Evolutionary conservation across 2,329 filamentous ascomycete species (phyloP).

Genomic region (Didymella glomerata): DNA sequence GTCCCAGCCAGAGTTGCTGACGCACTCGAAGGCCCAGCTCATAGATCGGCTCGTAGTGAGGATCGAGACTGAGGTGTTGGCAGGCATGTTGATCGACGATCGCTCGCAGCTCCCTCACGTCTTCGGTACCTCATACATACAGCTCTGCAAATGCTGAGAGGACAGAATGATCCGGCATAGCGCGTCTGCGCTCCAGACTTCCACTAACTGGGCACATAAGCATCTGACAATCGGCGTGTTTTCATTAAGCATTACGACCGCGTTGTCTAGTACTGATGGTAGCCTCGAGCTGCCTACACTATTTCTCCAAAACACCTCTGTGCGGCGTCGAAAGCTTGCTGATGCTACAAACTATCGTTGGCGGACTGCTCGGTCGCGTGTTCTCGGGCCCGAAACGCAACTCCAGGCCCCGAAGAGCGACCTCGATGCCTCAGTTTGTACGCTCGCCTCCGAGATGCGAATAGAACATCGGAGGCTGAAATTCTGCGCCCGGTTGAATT

Average conservation of each 20-base stretch:
- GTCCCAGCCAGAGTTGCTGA: no score
- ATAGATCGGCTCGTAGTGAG: not conserved
- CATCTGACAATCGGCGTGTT: not conserved
- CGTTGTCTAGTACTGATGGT: not conserved
- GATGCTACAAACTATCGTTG: not conserved
- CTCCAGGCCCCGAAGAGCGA: conserved; percentile 5
- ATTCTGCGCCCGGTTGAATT: not conserved
- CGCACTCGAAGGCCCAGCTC: no score
- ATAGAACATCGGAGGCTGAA: not conserved
- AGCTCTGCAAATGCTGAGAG: not conserved
- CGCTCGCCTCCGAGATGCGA: not conserved
- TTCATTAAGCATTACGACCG: not conserved
- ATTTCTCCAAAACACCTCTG: not conserved
- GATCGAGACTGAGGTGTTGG: not conserved
- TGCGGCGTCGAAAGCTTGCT: not conserved
- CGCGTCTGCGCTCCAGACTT: not conserved
- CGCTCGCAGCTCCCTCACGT: not conserved
- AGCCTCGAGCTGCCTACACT: not conserved
- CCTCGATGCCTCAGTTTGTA: not conserved
- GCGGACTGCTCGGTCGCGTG: not conserved
- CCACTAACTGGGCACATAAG: no score
- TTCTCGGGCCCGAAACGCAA: not conserved
- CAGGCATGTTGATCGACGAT: not conserved
- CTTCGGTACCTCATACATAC: not conserved
- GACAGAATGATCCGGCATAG: not conserved